A percentile compares a stretch with the other conserved stretches of the same genome.
phyloP scores from a whole-genome alignment of 129 eudicot species.

The Pittosporum tobira region DNA sequence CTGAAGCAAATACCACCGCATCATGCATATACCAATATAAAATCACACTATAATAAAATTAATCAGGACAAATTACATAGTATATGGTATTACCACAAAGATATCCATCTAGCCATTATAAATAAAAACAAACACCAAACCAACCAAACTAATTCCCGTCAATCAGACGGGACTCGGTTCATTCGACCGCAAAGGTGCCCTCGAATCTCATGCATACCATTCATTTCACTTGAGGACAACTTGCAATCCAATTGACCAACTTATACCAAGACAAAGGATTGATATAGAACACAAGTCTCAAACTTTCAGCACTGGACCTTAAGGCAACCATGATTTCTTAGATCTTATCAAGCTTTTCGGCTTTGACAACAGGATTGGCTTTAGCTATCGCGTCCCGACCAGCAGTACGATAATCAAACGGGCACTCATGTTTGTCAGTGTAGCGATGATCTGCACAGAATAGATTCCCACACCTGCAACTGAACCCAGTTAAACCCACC shows the following conservation, averaged over 20 bases:
- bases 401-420: constrained; percentile 59
- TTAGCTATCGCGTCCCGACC: constrained; percentile 59
- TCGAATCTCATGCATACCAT: constrained; percentile 10
- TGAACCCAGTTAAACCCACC: constrained; percentile 64
- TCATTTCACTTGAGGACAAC: constrained; percentile 15
- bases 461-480: constrained; percentile 54
- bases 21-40: background rate
- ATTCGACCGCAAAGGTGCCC: constrained; percentile 26
- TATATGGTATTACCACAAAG: constrained; percentile 14
- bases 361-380: constrained; percentile 66
- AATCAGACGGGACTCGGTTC: constrained; percentile 27
- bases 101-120: constrained; percentile 23
- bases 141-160: constrained; percentile 28
- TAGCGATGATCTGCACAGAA: constrained; percentile 67
- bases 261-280: constrained; percentile 15
- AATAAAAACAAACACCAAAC: constrained; percentile 18
- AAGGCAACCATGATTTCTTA: constrained; percentile 16
- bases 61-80: constrained; percentile 23
- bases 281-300: constrained; percentile 18
- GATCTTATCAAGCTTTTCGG: constrained; percentile 68
- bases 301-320: constrained; percentile 17
- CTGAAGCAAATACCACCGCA: background rate
- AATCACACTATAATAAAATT: background rate
- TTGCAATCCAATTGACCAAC: constrained; percentile 19
- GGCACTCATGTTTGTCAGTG: constrained; percentile 68